These are phyloP conservation scores for Vicia villosa DNA, from an alignment of 306 rosid genomes.

Conservation along the genomic window DNA sequence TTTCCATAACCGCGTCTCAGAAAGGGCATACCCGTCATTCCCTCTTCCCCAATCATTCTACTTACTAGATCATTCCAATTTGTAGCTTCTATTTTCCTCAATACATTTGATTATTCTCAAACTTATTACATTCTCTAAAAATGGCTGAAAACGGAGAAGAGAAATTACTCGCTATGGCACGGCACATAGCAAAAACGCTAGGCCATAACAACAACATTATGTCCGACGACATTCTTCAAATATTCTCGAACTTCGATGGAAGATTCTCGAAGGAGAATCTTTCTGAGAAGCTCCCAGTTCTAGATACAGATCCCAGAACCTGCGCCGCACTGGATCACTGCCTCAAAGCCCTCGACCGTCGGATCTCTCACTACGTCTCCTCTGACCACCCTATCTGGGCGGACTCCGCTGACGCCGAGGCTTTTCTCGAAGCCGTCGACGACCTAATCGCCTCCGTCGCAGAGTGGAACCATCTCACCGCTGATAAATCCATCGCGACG, in stretches of 20 bases:
- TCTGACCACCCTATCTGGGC: conserved; percentile 84
- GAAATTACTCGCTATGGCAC: conserved; percentile 82
- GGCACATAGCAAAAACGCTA: conserved; percentile 94
- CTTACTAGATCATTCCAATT: neutral
- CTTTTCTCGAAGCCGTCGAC: conserved; percentile 84
- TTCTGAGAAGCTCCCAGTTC: conserved; percentile 49
- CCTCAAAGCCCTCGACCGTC: conserved; percentile 74
- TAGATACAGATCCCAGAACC: conserved; percentile 46
- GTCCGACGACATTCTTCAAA: conserved; percentile 91
- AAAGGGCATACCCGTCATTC: conserved; percentile 35
- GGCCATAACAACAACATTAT: conserved; percentile 70
- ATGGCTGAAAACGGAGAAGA: conserved; percentile 98
- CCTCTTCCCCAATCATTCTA: neutral
- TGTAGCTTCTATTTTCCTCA: neutral
- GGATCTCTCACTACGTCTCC: conserved; percentile 68
- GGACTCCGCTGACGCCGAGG: conserved; percentile 64
- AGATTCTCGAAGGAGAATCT: conserved; percentile 87
- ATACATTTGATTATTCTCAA: neutral
- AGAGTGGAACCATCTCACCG: conserved; percentile 77
- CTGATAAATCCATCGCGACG: conserved; percentile 57
- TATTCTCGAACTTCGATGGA: conserved; percentile 88
- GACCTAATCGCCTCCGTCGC: conserved; percentile 58
- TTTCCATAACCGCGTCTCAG: conserved; percentile 56
- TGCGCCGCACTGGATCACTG: conserved; percentile 62
- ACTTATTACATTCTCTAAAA: neutral